Conservation (phyloP, 1,284 basidiomycete genomes). For the Entoloma clypeatum region DNA sequence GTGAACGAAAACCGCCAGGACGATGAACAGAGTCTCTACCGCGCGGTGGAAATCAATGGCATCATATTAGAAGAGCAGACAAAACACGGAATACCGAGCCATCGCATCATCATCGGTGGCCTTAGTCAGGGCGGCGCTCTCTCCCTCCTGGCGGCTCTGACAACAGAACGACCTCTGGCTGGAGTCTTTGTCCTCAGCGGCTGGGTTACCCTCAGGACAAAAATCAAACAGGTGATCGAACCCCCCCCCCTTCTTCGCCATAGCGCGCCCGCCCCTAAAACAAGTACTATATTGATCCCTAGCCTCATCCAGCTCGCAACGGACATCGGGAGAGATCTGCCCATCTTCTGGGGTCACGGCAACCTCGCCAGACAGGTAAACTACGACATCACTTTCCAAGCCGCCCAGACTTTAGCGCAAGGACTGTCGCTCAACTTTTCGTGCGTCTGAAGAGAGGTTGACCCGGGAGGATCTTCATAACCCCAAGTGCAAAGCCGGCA, state of each 20-base stretch:
- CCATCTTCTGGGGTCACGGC: slow-evolving; percentile 25
- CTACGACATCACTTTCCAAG: slow-evolving; percentile 15
- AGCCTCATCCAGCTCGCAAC: slow-evolving; percentile 16
- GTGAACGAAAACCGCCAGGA: slow-evolving; percentile 25
- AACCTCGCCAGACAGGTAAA: slow-evolving; percentile 15
- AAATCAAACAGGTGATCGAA: slow-evolving; percentile 19
- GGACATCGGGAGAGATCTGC: slow-evolving; percentile 11
- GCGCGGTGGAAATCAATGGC: slow-evolving; percentile 21
- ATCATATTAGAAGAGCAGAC: slow-evolving; percentile 23
- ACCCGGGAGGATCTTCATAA: slow-evolving; percentile 6
- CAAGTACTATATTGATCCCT: not conserved
- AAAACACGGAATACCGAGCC: slow-evolving; percentile 22
- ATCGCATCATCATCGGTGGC: slow-evolving; percentile 28
- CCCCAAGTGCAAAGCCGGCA: slow-evolving; percentile 7
- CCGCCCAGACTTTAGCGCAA: slow-evolving; percentile 17
- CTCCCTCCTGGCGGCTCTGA: slow-evolving; percentile 24
- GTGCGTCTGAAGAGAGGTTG: slow-evolving; percentile 6
- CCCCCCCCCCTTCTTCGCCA: not conserved
- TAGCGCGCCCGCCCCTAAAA: no score
- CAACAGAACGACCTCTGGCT: slow-evolving; percentile 21
- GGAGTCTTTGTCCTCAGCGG: slow-evolving; percentile 28
- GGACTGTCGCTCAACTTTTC: slow-evolving; percentile 16
- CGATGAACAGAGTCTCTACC: slow-evolving; percentile 25
- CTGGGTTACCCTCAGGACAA: slow-evolving; percentile 26
- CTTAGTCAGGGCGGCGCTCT: slow-evolving; percentile 30